Evolutionary conservation across 257 asterid genomes (phyloP).

Genomic region (Solanum pennellii): DNA sequence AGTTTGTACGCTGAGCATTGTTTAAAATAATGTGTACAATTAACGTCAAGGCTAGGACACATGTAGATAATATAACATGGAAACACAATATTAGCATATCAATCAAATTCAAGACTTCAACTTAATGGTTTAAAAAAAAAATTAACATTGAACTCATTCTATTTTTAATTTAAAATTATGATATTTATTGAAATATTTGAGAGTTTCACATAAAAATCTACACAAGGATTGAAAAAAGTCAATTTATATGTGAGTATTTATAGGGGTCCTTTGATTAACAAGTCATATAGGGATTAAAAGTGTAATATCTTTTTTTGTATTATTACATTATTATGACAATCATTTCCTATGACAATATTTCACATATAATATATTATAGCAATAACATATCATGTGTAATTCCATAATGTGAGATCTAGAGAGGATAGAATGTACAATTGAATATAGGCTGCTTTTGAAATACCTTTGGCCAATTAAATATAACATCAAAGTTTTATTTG

Average conservation of each 20-base stretch:
- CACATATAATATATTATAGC: not conserved
- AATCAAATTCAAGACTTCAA: not conserved
- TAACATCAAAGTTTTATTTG: not conserved
- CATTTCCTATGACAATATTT: not conserved
- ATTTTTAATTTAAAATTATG: not conserved
- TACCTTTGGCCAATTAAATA: not conserved
- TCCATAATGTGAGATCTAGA: not conserved
- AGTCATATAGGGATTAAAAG: not conserved
- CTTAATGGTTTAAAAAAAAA: not conserved
- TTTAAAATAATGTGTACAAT: not conserved
- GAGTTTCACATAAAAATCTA: not conserved
- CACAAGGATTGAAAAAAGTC: not conserved
- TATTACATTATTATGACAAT: not conserved
- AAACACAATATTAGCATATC: not conserved
- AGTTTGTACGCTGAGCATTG: not conserved
- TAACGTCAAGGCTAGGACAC: not conserved
- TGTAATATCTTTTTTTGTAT: not conserved
- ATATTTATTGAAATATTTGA: not conserved
- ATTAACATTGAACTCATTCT: not conserved
- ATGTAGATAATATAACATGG: not conserved
- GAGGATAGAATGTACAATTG: not conserved
- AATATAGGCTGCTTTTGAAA: too few relatives aligned
- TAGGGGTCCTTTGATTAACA: not conserved
- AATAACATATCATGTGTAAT: not conserved
- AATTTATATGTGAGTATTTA: not conserved